Conservation (phyloP, 768 basidiomycete species). For the Exsudoporus frostii region DNA sequence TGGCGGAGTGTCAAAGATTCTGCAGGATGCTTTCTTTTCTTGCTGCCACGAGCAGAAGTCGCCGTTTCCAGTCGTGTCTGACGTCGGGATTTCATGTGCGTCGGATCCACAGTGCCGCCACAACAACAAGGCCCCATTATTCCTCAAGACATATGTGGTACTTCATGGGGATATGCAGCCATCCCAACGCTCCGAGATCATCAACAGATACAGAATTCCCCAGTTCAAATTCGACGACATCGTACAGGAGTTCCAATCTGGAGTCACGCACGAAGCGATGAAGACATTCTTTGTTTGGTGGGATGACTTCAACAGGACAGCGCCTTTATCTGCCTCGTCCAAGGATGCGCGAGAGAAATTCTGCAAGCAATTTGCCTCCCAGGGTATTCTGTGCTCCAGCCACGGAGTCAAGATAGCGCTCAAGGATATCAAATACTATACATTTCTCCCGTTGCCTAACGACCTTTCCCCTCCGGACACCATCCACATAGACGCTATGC, state of each 20-base stretch:
- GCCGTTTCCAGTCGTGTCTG: conserved; percentile 14
- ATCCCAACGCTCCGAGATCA: conserved; percentile 4
- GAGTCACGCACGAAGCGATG: conserved; percentile 7
- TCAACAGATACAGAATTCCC: conserved; percentile 4
- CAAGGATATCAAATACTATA: conserved; percentile 53
- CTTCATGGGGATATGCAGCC: conserved; percentile 4
- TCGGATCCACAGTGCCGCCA: conserved; percentile 5
- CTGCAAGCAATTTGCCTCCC: conserved; percentile 47
- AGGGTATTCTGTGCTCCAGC: not conserved
- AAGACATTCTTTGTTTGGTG: conserved; percentile 13
- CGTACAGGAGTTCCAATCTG: conserved; percentile 8
- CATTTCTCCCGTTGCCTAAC: conserved; percentile 58
- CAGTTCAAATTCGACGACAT: not conserved
- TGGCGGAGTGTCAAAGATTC: conserved; percentile 27
- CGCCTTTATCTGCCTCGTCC: not conserved
- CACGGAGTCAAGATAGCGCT: conserved; percentile 35
- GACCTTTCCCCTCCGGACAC: conserved; percentile 74
- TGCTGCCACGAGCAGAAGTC: not conserved
- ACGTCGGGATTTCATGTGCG: conserved; percentile 1
- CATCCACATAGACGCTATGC: too few species aligned
- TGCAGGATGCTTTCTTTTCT: conserved; percentile 17
- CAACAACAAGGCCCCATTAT: not conserved
- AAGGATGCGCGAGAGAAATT: not conserved
- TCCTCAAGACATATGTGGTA: conserved; percentile 4
- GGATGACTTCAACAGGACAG: not conserved